A percentile compares a stretch with the other conserved stretches of the same genome.
Evolutionary conservation across 2,329 filamentous ascomycete species (phyloP).

Genomic region (Stachybotrys elegans): DNA sequence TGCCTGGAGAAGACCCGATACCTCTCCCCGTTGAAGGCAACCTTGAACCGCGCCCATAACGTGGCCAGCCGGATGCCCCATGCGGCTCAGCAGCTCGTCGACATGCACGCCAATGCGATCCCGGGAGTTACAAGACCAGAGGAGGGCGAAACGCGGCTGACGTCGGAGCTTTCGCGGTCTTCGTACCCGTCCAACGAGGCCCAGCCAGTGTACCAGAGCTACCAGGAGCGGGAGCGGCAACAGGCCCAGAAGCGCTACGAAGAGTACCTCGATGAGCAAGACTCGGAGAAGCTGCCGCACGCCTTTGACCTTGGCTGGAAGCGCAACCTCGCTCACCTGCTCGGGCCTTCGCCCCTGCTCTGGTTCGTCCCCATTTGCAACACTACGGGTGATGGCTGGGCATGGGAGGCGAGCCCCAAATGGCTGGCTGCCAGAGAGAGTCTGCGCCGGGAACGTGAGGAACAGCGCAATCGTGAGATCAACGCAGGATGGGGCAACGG

Average conservation of each 20-base stretch:
- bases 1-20: constrained; percentile 95
- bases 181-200: constrained; percentile 24
- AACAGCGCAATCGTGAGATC: constrained; percentile 58
- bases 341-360: constrained; percentile 66
- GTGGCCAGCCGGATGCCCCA: constrained; percentile 44
- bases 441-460: constrained; percentile 51
- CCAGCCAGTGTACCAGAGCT: constrained; percentile 42
- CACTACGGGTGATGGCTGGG: constrained; percentile 89
- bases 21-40: constrained; percentile 69
- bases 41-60: constrained; percentile 59
- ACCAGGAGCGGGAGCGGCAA: constrained; percentile 50
- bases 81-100: constrained; percentile 67
- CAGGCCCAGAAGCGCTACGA: constrained; percentile 53
- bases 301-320: constrained; percentile 88
- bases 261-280: constrained; percentile 83
- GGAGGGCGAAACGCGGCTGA: constrained; percentile 64
- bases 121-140: constrained; percentile 77
- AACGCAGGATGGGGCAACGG: constrained; percentile 61
- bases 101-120: constrained; percentile 76
- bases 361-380: constrained; percentile 82
- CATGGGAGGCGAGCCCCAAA: constrained; percentile 77
- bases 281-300: constrained; percentile 81
- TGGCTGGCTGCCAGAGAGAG: constrained; percentile 70
- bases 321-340: constrained; percentile 74
- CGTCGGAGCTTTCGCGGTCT: constrained; percentile 15